Conservation (phyloP, 2,329 filamentous ascomycete species). For the Clonostachys byssicola region DNA sequence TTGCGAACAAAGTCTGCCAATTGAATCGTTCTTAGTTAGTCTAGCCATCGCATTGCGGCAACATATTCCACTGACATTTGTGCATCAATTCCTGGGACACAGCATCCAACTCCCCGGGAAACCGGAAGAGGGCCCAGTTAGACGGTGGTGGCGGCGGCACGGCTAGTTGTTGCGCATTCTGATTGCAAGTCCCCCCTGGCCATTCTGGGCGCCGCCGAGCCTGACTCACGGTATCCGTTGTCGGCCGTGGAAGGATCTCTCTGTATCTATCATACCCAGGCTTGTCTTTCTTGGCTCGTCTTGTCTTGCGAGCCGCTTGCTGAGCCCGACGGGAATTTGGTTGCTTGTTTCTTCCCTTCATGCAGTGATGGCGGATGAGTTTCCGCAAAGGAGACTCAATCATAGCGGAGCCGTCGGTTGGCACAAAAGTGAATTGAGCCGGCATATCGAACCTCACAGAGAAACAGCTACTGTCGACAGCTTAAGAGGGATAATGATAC, state of each 20-base stretch:
- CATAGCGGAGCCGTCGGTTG: background rate
- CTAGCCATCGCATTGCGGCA: too few species aligned
- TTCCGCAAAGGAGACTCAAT: background rate
- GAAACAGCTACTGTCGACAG: too few species aligned
- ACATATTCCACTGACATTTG: background rate
- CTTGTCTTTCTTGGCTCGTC: background rate
- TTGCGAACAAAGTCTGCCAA: background rate
- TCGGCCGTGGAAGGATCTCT: too few species aligned
- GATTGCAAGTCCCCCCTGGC: too few species aligned
- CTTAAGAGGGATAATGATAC: too few species aligned
- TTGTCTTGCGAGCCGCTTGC: background rate
- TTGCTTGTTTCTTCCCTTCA: conserved; percentile 2
- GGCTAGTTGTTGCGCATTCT: background rate
- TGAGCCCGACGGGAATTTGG: background rate
- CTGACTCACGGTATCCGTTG: too few species aligned
- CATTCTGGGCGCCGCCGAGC: too few species aligned
- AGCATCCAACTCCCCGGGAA: background rate
- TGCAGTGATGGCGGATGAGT: conserved; percentile 2
- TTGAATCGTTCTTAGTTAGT: background rate
- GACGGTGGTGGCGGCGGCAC: background rate
- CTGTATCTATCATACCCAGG: too few species aligned
- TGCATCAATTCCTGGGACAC: background rate
- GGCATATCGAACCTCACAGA: too few species aligned
- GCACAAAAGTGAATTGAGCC: background rate
- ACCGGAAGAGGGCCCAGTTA: conserved; percentile 1